Evolutionary conservation across 495 filamentous ascomycete species (phyloP), one percentile per base, ranked within the genome.

Genomic region (Chaetomidium leptoderma): DNA sequence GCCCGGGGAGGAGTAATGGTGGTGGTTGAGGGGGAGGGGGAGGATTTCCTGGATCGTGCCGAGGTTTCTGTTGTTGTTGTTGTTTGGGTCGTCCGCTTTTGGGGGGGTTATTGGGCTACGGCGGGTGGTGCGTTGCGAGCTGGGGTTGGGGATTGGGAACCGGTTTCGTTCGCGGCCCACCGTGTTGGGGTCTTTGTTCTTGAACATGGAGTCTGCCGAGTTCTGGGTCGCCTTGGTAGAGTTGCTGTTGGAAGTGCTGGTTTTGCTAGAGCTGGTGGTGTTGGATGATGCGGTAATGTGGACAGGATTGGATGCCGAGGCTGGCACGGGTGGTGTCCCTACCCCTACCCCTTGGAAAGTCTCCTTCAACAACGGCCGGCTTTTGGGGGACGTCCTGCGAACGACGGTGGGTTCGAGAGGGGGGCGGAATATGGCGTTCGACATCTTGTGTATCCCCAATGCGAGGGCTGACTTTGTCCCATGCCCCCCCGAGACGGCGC

Each of bases 1-100:
- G 10, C 89, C 85, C 13, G 88, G 87, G 6, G 68, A 52, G 3
- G 70, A 53, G 51, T 74, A 59, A 8, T 67, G 51, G 2, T 70
- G 55, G 48, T 75, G 65, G 58, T 26, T n/a, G n/a, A n/a, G n/a
- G n/a, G n/a, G n/a, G n/a, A n/a, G n/a, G n/a, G n/a, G n/a, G n/a
- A n/a, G n/a, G n/a, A 65, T 66, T 61, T 78, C 76, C 37, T 73
- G 73, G 29, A 77, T 77, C 16, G 77, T 68, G 2, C 66, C 66
- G 3, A 78, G 66, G 42, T 60, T 70, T 30, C 63, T 68, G 36
- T 72, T 70, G 14, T 63, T 66, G 47, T 63, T 66, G 14, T 63
- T 61, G 6, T 52, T 55, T 53, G 11, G 58, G 19, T 19, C 14
- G 48, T 24, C 16, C 45, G 42, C 23, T 53, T 17, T 36, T 23